Percentiles rank a stretch among this genome's conserved stretches.
Evolutionary conservation across 495 filamentous ascomycete species (phyloP).

Genomic region (Penicillium verhagenii): DNA sequence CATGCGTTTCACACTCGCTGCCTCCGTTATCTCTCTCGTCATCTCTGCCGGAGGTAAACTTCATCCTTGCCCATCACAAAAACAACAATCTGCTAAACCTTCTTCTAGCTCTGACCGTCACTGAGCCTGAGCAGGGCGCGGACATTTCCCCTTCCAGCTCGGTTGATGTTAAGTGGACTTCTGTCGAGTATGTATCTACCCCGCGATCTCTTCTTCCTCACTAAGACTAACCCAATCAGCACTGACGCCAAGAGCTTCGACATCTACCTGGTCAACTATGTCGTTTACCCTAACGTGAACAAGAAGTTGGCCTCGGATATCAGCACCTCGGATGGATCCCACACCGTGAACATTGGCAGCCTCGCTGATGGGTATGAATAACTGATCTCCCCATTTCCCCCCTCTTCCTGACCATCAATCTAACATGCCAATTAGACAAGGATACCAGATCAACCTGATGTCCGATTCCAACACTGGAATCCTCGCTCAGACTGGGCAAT

Average conservation of each 20-base stretch:
- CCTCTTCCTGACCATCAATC: background rate
- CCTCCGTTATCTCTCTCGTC: constrained; percentile 26
- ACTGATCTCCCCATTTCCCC: background rate
- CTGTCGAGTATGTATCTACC: constrained; percentile 29
- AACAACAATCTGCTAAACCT: background rate
- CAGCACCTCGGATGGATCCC: constrained; percentile 36
- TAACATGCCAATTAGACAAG: constrained; percentile 19
- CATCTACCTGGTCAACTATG: constrained; percentile 41
- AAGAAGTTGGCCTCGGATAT: constrained; percentile 43
- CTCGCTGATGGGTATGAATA: constrained; percentile 29
- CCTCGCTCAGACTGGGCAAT: constrained; percentile 41
- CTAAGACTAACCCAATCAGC: constrained; percentile 18
- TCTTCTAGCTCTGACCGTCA: constrained; percentile 31
- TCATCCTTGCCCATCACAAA: background rate
- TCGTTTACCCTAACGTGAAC: constrained; percentile 39
- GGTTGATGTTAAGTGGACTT: constrained; percentile 37
- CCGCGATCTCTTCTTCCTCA: background rate
- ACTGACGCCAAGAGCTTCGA: constrained; percentile 37
- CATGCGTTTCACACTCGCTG: constrained; percentile 26
- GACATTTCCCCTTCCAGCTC: constrained; percentile 28
- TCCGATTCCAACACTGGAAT: constrained; percentile 39
- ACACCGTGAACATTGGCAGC: constrained; percentile 27
- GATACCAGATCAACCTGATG: constrained; percentile 42
- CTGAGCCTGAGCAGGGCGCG: constrained; percentile 31
- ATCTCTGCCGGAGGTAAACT: constrained; percentile 24